Evolutionary conservation across 140 eudicot species (phyloP).

Genomic region (Flaveria floridana): DNA sequence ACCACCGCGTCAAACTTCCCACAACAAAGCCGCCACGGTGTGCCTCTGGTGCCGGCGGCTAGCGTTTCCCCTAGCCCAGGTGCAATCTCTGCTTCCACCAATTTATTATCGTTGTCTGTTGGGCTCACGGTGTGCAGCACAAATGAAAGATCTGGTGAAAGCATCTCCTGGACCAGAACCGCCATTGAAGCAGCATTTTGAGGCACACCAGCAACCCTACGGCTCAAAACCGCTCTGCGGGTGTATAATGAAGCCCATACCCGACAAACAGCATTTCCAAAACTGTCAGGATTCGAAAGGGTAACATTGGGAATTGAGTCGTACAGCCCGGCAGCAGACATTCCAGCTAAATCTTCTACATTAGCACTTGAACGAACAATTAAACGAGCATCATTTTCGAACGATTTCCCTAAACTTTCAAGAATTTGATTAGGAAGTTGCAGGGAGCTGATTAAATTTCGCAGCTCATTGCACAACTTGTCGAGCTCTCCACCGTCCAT

Average conservation of each 20-base stretch:
- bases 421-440: constrained; percentile 44
- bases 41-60: constrained; percentile 86
- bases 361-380: constrained; percentile 94
- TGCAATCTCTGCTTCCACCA: constrained; percentile 84
- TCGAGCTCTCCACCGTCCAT: constrained; percentile 70
- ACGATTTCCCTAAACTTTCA: constrained; percentile 48
- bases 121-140: constrained; percentile 90
- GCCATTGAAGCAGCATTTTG: constrained; percentile 80
- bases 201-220: constrained; percentile 75
- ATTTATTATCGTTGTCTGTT: constrained; percentile 50
- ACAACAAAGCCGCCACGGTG: constrained; percentile 79
- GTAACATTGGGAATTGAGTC: constrained; percentile 88
- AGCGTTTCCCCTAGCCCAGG: constrained; percentile 89
- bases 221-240: constrained; percentile 87
- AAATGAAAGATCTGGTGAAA: constrained; percentile 80
- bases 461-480: constrained; percentile 55
- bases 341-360: constrained; percentile 95
- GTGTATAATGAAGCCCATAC: constrained; percentile 97
- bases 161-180: constrained; percentile 84
- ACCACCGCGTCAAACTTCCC: constrained; percentile 78
- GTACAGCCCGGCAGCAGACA: constrained; percentile 96
- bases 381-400: constrained; percentile 49
- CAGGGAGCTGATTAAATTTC: constrained; percentile 50
- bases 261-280: constrained; percentile 61
- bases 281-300: constrained; percentile 60